Evolutionary conservation across 441 rosid genomes (phyloP).

Genomic region (Pelargonium citronellum): DNA sequence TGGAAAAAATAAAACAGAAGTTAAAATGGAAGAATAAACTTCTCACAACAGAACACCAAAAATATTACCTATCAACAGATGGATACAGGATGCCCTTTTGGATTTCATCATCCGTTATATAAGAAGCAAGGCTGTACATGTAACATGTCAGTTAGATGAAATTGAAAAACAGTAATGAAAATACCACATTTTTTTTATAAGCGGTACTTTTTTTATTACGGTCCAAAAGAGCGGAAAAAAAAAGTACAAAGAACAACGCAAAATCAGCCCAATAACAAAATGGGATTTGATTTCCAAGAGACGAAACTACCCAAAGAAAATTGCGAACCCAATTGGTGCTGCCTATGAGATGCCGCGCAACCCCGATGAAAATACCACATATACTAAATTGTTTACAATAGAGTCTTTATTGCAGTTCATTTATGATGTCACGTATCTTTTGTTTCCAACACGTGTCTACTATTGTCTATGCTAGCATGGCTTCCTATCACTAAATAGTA

Average conservation of each 20-base stretch:
- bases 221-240: too few species aligned
- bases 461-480: neutral
- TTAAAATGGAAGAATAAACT: neutral
- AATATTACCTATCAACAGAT: slow-evolving; percentile 60
- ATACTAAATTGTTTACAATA: neutral
- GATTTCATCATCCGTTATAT: slow-evolving; percentile 82
- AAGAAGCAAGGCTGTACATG: slow-evolving; percentile 80
- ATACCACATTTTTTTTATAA: too few species aligned
- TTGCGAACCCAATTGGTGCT: too few species aligned
- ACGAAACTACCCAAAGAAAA: too few species aligned
- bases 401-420: neutral
- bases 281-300: too few species aligned
- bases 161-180: neutral
- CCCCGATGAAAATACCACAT: neutral
- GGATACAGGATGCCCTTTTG: slow-evolving; percentile 75
- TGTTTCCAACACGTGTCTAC: neutral
- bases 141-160: slow-evolving; percentile 12
- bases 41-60: slow-evolving; percentile 3
- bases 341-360: too few species aligned
- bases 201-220: too few species aligned
- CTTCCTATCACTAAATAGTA: neutral
- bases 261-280: too few species aligned
- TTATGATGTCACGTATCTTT: neutral
- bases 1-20: neutral
- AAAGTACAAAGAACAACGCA: too few species aligned